A percentile compares a stretch with the other conserved stretches of the same genome.
phyloP scores from a whole-genome alignment of 2,329 filamentous ascomycete species.

The Penicillium sp. region DNA sequence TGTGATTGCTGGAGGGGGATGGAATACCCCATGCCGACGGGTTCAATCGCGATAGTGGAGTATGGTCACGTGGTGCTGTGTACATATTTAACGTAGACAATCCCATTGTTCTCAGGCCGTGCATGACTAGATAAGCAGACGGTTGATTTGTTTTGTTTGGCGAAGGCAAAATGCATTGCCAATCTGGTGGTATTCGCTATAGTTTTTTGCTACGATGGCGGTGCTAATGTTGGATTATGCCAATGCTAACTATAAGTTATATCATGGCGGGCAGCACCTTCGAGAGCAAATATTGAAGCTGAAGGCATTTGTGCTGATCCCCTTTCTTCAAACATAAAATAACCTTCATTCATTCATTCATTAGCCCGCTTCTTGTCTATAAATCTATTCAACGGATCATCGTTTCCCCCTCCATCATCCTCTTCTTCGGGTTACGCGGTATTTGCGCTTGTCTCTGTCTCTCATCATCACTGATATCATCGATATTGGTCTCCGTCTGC shows the following conservation, averaged over 20 bases:
- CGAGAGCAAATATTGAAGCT: no score
- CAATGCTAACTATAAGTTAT: no score
- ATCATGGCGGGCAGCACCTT: no score
- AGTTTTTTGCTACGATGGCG: no score
- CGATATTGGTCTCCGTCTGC: slow-evolving; percentile 39
- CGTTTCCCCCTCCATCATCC: slow-evolving; percentile 48
- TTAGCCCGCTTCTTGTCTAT: neutral
- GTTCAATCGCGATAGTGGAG: neutral
- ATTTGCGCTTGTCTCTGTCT: slow-evolving; percentile 40
- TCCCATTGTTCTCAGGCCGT: neutral
- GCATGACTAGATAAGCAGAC: no score
- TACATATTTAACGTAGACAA: neutral
- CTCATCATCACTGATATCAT: slow-evolving; percentile 45
- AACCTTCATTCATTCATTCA: neutral
- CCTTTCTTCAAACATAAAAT: no score
- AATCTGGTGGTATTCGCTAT: no score
- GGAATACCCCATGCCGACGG: neutral
- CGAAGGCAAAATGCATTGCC: neutral
- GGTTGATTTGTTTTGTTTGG: neutral
- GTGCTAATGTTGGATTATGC: no score
- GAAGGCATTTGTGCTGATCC: no score
- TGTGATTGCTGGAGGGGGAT: neutral
- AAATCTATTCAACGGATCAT: slow-evolving; percentile 14
- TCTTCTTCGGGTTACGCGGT: slow-evolving; percentile 51
- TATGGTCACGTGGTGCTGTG: neutral